Conservation (phyloP, 2,329 filamentous ascomycete species). For the Aspergillus fumigatiaffinis region DNA sequence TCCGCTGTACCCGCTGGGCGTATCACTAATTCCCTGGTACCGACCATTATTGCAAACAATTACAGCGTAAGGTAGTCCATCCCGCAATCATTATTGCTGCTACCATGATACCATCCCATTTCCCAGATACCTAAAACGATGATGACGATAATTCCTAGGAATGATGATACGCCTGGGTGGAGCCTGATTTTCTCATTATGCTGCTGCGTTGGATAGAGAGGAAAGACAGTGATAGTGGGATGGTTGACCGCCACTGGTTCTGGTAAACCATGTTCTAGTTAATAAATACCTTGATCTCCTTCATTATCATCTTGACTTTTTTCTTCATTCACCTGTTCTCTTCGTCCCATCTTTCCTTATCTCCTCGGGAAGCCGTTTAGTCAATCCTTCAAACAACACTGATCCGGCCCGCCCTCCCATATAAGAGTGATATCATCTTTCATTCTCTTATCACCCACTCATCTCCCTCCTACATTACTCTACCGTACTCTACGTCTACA, state of each 20-base stretch:
- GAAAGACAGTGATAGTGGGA: background rate
- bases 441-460: background rate
- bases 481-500: background rate
- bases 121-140: conserved; percentile 8
- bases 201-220: background rate
- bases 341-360: background rate
- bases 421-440: conserved; percentile 15
- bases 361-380: background rate
- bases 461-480: background rate
- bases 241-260: conserved; percentile 14
- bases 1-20: conserved; percentile 8
- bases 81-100: conserved; percentile 1
- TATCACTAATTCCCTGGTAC: background rate
- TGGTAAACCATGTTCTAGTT: conserved; percentile 3
- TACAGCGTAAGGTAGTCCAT: too few species aligned
- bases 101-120: background rate
- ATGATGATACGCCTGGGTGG: conserved; percentile 30
- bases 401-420: background rate
- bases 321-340: conserved; percentile 5
- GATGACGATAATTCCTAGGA: conserved; percentile 40
- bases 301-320: conserved; percentile 1
- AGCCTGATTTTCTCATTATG: conserved; percentile 11
- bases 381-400: background rate
- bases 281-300: conserved; percentile 4
- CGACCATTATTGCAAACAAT: background rate